phyloP scores from a whole-genome alignment of 83 land plant genomes.

The Picea abies region DNA sequence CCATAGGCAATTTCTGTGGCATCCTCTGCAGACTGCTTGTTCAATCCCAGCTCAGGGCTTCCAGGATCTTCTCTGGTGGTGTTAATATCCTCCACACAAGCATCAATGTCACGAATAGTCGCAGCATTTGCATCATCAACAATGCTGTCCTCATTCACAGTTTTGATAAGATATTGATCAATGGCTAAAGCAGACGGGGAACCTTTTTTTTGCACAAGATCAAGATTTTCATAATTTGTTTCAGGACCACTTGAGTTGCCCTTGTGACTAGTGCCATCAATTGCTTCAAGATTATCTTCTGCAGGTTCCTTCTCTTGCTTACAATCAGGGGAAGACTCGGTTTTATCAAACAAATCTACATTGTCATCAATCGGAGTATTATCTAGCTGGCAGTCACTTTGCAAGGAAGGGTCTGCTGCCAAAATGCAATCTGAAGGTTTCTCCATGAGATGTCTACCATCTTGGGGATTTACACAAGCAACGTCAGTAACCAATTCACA shows the following conservation, averaged over 20 bases:
- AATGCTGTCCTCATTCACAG: not conserved
- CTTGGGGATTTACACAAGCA: no score
- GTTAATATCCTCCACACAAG: not conserved
- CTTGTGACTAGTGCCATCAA: not conserved
- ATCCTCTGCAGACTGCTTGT: not conserved
- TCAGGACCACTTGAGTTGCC: not conserved
- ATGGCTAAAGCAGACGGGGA: not conserved
- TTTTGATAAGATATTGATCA: constrained; percentile 5
- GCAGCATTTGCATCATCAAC: not conserved
- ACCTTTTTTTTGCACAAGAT: not conserved
- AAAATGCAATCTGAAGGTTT: no score
- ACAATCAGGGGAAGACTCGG: no score
- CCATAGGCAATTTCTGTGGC: constrained; percentile 10
- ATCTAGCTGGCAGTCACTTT: no score
- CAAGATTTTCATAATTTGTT: not conserved
- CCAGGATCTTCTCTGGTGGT: not conserved
- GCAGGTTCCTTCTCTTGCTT: no score
- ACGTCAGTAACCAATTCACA: no score
- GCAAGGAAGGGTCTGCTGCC: no score
- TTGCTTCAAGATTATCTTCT: no score
- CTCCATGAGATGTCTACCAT: no score
- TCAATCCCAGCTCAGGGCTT: constrained; percentile 6
- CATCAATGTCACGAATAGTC: not conserved
- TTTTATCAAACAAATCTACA: no score
- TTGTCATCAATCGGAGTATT: no score